These are phyloP conservation scores for Lentinus brumalis DNA, from an alignment of 768 basidiomycete species.

Conservation along the genomic window DNA sequence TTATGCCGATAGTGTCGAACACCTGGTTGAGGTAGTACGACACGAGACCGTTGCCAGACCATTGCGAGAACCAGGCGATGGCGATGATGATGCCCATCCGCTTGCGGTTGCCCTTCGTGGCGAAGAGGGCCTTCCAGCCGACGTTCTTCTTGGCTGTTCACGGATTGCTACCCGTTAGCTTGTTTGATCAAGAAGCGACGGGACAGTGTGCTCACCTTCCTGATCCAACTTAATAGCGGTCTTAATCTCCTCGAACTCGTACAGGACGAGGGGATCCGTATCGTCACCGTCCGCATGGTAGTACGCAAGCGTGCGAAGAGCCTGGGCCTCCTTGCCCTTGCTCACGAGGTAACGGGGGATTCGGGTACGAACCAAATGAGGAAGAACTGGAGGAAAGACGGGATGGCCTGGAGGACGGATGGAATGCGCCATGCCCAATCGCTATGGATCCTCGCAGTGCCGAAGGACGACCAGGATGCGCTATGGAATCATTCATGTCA, in stretches of 20 bases:
- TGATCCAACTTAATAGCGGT: conserved; percentile 72
- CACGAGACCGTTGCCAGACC: conserved; percentile 85
- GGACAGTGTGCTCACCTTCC: conserved; percentile 26
- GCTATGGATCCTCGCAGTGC: conserved; percentile 67
- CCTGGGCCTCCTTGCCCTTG: conserved; percentile 73
- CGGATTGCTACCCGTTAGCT: neutral
- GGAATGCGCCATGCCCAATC: conserved; percentile 87
- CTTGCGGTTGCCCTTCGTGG: conserved; percentile 69
- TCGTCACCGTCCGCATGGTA: conserved; percentile 83
- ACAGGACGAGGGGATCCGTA: conserved; percentile 66
- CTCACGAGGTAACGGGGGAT: conserved; percentile 83
- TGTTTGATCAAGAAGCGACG: neutral
- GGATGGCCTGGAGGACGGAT: conserved; percentile 69
- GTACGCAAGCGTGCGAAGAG: conserved; percentile 70
- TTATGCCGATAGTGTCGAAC: conserved; percentile 68
- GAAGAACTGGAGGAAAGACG: conserved; percentile 64
- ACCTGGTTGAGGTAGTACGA: conserved; percentile 82
- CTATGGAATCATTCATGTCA: conserved; percentile 11
- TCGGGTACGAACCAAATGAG: conserved; percentile 77
- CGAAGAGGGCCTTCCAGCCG: conserved; percentile 70
- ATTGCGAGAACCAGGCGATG: conserved; percentile 82
- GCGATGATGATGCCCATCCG: conserved; percentile 78
- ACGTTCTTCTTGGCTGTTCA: conserved; percentile 53
- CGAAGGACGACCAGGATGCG: conserved; percentile 84
- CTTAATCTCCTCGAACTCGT: conserved; percentile 83